These are phyloP conservation scores for Leccinellum rugosiceps DNA, from an alignment of 768 basidiomycete species.

Conservation along the genomic window DNA sequence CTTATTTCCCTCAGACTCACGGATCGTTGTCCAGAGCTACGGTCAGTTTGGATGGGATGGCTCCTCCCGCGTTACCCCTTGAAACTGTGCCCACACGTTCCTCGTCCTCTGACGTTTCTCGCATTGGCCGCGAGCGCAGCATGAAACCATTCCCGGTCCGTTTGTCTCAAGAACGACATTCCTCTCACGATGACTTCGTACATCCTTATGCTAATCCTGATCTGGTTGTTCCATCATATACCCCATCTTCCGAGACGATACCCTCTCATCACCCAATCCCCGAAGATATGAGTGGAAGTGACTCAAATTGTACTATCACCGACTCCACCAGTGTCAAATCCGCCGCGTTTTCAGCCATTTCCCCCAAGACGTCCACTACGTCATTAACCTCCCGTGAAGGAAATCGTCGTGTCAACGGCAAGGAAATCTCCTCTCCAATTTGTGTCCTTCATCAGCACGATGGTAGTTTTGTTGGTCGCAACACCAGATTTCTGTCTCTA, in stretches of 20 bases:
- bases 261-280: conserved; percentile 30
- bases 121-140: conserved; percentile 8
- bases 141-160: conserved; percentile 19
- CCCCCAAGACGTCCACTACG: conserved; percentile 33
- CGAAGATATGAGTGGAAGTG: conserved; percentile 40
- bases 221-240: conserved; percentile 39
- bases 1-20: conserved; percentile 5
- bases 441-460: conserved; percentile 33
- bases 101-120: conserved; percentile 13
- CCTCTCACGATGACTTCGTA: conserved; percentile 34
- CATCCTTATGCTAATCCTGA: conserved; percentile 87
- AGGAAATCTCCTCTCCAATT: conserved; percentile 57
- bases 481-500: conserved; percentile 29
- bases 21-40: conserved; percentile 7
- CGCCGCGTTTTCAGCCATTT: conserved; percentile 32
- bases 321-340: conserved; percentile 40
- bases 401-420: conserved; percentile 38
- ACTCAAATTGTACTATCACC: conserved; percentile 53
- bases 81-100: conserved; percentile 2
- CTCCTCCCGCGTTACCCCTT: neutral
- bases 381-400: conserved; percentile 24
- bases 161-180: conserved; percentile 35
- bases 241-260: conserved; percentile 29
- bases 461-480: conserved; percentile 28
- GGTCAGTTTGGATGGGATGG: conserved; percentile 8